These are phyloP conservation scores for Lepidium campestre DNA, from an alignment of 441 rosid genomes.

Conservation along the genomic window DNA sequence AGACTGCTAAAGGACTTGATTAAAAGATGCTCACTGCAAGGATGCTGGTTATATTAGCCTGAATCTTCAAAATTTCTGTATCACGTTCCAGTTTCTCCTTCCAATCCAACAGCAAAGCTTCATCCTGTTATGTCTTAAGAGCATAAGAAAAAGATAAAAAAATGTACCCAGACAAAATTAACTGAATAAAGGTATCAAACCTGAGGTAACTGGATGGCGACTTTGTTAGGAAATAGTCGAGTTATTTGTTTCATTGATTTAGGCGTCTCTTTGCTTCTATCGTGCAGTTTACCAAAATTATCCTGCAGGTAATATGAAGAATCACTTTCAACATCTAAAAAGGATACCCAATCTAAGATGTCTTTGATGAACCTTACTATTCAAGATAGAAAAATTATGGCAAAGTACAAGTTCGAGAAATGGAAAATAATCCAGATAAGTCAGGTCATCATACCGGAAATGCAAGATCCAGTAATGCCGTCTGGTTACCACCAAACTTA, in stretches of 20 bases:
- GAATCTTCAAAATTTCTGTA: constrained; percentile 81
- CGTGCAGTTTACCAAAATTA: constrained; percentile 81
- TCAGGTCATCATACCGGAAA: constrained; percentile 63
- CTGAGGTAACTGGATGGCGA: constrained; percentile 96
- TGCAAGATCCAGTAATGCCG: constrained; percentile 89
- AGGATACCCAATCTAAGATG: background rate
- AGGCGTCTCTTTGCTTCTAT: constrained; percentile 85
- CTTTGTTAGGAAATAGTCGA: constrained; percentile 94
- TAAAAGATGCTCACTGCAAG: constrained; percentile 52
- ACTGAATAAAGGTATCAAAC: constrained; percentile 29
- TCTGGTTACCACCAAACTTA: constrained; percentile 92
- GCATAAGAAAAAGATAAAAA: constrained; percentile 20
- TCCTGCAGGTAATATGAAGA: constrained; percentile 46
- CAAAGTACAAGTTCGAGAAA: background rate
- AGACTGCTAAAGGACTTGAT: background rate
- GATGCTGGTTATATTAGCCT: constrained; percentile 63
- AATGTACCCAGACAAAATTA: background rate
- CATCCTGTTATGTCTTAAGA: constrained; percentile 58
- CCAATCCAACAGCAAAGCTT: constrained; percentile 87
- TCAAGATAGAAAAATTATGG: background rate
- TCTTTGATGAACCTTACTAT: background rate
- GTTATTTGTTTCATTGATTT: constrained; percentile 88
- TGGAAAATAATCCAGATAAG: background rate
- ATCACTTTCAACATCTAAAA: constrained; percentile 5
- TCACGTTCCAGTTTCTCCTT: constrained; percentile 94